Percentiles rank a stretch among this genome's conserved stretches.
phyloP scores from a whole-genome alignment of 2,329 filamentous ascomycete genomes.

The Aspergillus proliferans region DNA sequence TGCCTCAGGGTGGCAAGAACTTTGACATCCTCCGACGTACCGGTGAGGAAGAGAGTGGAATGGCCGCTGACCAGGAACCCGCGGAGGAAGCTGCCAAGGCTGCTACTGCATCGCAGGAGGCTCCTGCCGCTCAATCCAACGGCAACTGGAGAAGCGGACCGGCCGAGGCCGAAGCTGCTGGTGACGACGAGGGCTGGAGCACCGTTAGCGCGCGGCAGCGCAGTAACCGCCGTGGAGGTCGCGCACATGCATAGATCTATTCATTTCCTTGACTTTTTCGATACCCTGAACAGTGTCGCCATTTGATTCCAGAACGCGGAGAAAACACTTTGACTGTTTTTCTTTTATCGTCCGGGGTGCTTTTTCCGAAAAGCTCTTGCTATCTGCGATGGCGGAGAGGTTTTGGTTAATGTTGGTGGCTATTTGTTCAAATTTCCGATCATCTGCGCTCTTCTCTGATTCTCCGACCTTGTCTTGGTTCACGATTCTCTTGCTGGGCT shows the following conservation, averaged over 20 bases:
- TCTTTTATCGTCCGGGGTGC: background rate
- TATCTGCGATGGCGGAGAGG: background rate
- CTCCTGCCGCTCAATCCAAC: slow-evolving; percentile 38
- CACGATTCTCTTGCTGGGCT: slow-evolving; percentile 24
- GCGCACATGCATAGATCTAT: slow-evolving; percentile 35
- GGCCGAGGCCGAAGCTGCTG: slow-evolving; percentile 21
- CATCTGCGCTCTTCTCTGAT: slow-evolving; percentile 11
- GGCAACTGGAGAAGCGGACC: slow-evolving; percentile 37
- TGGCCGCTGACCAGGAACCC: slow-evolving; percentile 47
- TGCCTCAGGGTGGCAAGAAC: slow-evolving; percentile 42
- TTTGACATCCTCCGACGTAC: slow-evolving; percentile 52
- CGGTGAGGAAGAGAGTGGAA: slow-evolving; percentile 43
- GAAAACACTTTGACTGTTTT: background rate
- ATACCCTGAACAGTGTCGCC: slow-evolving; percentile 21
- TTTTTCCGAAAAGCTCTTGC: background rate
- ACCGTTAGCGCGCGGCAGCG: slow-evolving; percentile 41
- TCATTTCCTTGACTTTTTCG: slow-evolving; percentile 9
- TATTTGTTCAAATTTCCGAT: slow-evolving; percentile 16
- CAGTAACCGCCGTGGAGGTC: slow-evolving; percentile 39
- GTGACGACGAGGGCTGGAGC: slow-evolving; percentile 45
- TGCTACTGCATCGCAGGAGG: slow-evolving; percentile 50
- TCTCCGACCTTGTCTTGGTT: slow-evolving; percentile 17
- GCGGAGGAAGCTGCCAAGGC: slow-evolving; percentile 42
- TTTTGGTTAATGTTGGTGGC: slow-evolving; percentile 23
- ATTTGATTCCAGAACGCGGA: background rate